Conservation (phyloP, 2,329 filamentous ascomycete species). For the Fusarium duplospermum region DNA sequence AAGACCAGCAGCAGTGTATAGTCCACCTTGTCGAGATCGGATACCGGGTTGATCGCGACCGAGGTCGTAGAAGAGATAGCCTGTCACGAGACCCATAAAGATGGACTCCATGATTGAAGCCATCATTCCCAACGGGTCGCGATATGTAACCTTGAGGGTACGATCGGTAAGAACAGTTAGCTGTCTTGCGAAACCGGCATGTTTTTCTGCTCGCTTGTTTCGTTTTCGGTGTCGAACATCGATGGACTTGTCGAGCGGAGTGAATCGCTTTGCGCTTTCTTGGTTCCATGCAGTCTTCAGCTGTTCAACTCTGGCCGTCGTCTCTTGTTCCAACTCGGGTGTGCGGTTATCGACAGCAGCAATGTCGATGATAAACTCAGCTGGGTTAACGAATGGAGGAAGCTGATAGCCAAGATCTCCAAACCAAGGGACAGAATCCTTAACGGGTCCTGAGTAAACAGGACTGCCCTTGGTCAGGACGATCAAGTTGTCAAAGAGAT, state of each 20-base stretch:
- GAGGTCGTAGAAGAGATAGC: conserved; percentile 78
- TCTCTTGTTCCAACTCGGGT: conserved; percentile 71
- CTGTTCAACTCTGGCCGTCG: conserved; percentile 67
- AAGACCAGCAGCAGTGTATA: conserved; percentile 77
- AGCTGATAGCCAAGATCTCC: conserved; percentile 68
- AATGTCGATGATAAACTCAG: conserved; percentile 80
- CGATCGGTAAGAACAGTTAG: conserved; percentile 74
- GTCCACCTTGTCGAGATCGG: conserved; percentile 76
- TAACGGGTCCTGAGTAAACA: conserved; percentile 73
- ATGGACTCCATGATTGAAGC: conserved; percentile 77
- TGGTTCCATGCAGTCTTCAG: conserved; percentile 71
- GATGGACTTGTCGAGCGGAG: conserved; percentile 25
- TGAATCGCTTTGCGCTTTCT: conserved; percentile 48
- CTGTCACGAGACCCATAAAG: conserved; percentile 76
- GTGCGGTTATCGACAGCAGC: conserved; percentile 80
- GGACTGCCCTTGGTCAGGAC: conserved; percentile 75
- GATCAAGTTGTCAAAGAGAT: conserved; percentile 78
- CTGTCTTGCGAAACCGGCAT: conserved; percentile 71
- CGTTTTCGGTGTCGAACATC: conserved; percentile 20
- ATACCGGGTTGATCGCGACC: conserved; percentile 76
- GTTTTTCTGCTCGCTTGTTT: conserved; percentile 48
- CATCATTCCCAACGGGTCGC: conserved; percentile 81
- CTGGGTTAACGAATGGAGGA: conserved; percentile 80
- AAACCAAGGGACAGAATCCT: conserved; percentile 74
- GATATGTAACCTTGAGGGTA: conserved; percentile 76